Conservation (phyloP, 2,329 filamentous ascomycete genomes). For the Phialophora tarda region DNA sequence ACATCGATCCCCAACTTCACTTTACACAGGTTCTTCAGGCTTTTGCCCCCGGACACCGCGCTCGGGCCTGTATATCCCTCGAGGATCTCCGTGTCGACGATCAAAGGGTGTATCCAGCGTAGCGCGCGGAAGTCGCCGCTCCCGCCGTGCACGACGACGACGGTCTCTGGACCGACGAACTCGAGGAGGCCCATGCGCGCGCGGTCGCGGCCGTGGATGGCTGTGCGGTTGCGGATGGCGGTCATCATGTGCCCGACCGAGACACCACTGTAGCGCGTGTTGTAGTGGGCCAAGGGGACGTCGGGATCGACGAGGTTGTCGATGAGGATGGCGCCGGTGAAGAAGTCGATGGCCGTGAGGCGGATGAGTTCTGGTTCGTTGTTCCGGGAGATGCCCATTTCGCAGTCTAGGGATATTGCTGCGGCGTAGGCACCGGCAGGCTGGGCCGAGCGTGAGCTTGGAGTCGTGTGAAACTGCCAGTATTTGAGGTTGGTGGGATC, state of each 20-base stretch:
- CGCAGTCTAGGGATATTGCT: constrained; percentile 60
- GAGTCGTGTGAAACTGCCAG: constrained; percentile 25
- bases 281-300: constrained; percentile 55
- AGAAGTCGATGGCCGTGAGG: constrained; percentile 59
- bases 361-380: constrained; percentile 61
- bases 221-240: constrained; percentile 40
- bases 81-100: constrained; percentile 55
- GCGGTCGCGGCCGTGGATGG: constrained; percentile 36
- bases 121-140: constrained; percentile 53
- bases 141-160: constrained; percentile 57
- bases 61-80: constrained; percentile 26
- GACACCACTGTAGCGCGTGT: constrained; percentile 60
- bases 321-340: constrained; percentile 54
- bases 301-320: constrained; percentile 59
- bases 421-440: not conserved
- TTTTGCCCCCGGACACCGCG: constrained; percentile 24
- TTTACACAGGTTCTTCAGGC: constrained; percentile 39
- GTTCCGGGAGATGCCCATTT: constrained; percentile 57
- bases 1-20: constrained; percentile 38
- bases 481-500: constrained; percentile 9
- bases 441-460: not conserved
- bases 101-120: constrained; percentile 55
- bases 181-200: constrained; percentile 53
- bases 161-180: constrained; percentile 54
- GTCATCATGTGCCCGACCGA: constrained; percentile 48